phyloP scores from a whole-genome alignment of 345 rosid genomes.

The Populus ilicifolia region DNA sequence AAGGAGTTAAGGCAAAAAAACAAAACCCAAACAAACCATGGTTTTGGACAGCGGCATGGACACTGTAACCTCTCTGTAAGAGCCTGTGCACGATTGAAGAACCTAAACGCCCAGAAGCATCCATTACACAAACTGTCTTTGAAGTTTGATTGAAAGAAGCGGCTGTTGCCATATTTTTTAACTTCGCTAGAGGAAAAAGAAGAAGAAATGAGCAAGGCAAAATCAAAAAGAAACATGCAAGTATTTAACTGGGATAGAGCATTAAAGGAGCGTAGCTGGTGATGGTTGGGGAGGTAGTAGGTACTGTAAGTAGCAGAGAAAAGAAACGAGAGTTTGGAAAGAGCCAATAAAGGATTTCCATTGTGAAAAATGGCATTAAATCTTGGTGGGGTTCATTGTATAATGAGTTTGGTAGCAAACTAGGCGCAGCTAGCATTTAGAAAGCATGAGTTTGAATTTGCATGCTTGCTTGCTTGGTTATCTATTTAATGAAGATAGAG shows the following conservation, averaged over 20 bases:
- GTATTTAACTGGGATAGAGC: not conserved
- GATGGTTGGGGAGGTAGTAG: slow-evolving; percentile 10
- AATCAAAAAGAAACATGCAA: too few species aligned
- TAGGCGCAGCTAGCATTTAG: too few species aligned
- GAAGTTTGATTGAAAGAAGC: slow-evolving; percentile 19
- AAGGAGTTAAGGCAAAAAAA: not conserved
- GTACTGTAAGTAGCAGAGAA: not conserved
- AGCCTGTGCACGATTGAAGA: slow-evolving; percentile 41
- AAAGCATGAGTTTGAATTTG: not conserved
- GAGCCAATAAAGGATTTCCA: too few species aligned
- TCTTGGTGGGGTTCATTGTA: not conserved
- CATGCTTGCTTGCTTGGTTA: not conserved
- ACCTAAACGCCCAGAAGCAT: slow-evolving; percentile 56
- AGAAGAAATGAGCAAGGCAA: too few species aligned
- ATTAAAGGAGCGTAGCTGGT: slow-evolving; percentile 24
- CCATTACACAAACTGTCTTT: slow-evolving; percentile 56
- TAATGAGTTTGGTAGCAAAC: not conserved
- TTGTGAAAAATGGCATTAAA: not conserved
- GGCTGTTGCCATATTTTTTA: slow-evolving; percentile 26
- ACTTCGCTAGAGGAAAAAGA: not conserved
- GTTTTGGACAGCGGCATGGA: slow-evolving; percentile 52
- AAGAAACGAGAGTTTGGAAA: not conserved
- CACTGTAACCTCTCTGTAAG: slow-evolving; percentile 48
- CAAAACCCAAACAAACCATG: slow-evolving; percentile 22
- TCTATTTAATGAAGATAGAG: too few species aligned